Base-by-base conservation (phyloP, 441 rosid genomes). In the Manihot esculenta region DNA sequence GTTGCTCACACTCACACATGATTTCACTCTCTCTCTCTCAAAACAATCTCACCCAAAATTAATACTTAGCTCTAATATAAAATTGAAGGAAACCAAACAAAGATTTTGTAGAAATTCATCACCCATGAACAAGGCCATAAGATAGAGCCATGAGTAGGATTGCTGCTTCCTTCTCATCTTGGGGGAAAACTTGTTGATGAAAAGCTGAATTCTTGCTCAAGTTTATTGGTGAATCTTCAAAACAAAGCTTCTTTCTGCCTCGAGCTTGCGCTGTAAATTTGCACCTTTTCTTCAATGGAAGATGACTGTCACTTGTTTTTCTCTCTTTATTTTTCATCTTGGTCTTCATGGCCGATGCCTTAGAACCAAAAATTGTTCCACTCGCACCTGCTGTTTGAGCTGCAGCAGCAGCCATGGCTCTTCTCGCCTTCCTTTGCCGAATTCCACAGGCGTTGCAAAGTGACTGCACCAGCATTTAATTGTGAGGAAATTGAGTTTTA, bases 391-490 rank as follows among this genome's bases (percentile, higher is more conserved):
- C 41, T 35, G 41, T 87, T 0, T 87, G 91, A 0, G 93, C 93
- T 0, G 90, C 97, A 0, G 93, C 93, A 0, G 90, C 97, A 9
- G 90, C 90, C 81, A 89, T 76, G 33, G 96, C 96, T 67, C 93
- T 67, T 58, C 96, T 86, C 18, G 97, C 98, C 83, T 94, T 94
- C 79, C 98, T 89, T 77, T 91, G 98, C 57, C 98, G 79, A 69
- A 94, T 94, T 41, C 98, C 98, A 53, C 98, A 94, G 18, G 98
- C 98, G 81, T 94, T 94, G 82, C 98, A 94, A 21, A 94, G 97
- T 3, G 97, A 87, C 97, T 91, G 90, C 68, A 63, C 70, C 63
- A 49, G 50, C 51, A 35, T 2, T 44, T 24, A n/a, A 10, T 66
- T 15, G 17, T 20, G 8, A 18, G n/a, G 53, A 30, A 41, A 27